Base-by-base conservation (phyloP, 73 alveolate species). In the Effrenium voratum region DNA sequence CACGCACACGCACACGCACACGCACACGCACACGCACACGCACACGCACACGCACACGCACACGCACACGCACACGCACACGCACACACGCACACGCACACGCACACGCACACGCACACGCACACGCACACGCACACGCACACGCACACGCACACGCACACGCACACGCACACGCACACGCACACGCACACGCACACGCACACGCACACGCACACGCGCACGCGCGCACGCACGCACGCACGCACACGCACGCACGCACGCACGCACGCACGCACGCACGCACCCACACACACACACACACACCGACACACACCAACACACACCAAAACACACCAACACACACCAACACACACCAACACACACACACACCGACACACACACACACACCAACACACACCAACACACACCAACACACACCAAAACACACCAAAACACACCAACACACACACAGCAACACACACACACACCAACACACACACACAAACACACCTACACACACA, bases 11-110 rank as follows among this genome's bases (percentile, higher is more conserved):
- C 70, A 55, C 70, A 55, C 70, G 70, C 70, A 55, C 70, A 55
- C 70, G 70, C 70, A 55, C 70, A 55, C 70, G 70, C 70, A 55
- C 70, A 55, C 70, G 70, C 70, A 55, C 70, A 55, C 70, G 70
- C 70, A 55, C 70, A 55, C 70, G 70, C 70, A 55, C 70, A 55
- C 70, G 70, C 70, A 55, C 70, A 55, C 70, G 70, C 70, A 55
- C 70, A 55, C 70, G 70, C 70, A 55, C 70, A 55, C 70, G 70
- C 70, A 55, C 70, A 55, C 70, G 24, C 70, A 55, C 70, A 24
- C 70, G 24, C 70, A 55, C 70, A 24, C 70, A 55, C 70, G 70
- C 70, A 55, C 70, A 55, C 70, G 70, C 70, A 55, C 70, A 55
- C 70, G 70, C 70, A 55, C 70, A 55, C 70, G 70, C 70, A 55